Evolutionary conservation across 2,329 filamentous ascomycete genomes (phyloP).

Genomic region (Aspergillus floridensis): DNA sequence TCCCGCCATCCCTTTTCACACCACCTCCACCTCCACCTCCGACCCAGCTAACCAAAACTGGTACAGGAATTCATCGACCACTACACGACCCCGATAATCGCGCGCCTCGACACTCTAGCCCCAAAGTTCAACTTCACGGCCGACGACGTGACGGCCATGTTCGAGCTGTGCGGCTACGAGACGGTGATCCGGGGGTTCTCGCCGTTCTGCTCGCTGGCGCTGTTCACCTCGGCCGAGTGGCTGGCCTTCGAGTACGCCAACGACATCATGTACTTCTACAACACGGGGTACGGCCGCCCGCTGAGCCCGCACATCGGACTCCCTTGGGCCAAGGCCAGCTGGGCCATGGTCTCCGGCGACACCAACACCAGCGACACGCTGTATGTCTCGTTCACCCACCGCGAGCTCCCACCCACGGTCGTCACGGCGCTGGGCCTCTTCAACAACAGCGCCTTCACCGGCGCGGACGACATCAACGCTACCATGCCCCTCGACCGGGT

Average conservation of each 20-base stretch:
- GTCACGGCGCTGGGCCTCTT: slow-evolving; percentile 67
- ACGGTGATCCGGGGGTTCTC: slow-evolving; percentile 62
- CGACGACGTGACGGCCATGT: slow-evolving; percentile 63
- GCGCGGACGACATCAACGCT: slow-evolving; percentile 55
- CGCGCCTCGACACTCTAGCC: slow-evolving; percentile 53
- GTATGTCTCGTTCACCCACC: slow-evolving; percentile 67
- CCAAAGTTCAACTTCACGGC: slow-evolving; percentile 62
- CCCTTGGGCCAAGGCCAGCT: slow-evolving; percentile 65
- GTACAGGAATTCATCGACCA: slow-evolving; percentile 17
- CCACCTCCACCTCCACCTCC: no score
- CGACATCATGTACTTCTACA: slow-evolving; percentile 64
- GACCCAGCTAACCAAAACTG: neutral
- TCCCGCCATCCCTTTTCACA: slow-evolving; percentile 20
- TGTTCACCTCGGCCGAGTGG: slow-evolving; percentile 63
- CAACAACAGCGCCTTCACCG: slow-evolving; percentile 62
- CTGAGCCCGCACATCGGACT: slow-evolving; percentile 60
- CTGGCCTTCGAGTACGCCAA: slow-evolving; percentile 65
- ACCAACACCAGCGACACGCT: slow-evolving; percentile 30
- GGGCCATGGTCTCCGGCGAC: slow-evolving; percentile 47
- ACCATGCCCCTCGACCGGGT: slow-evolving; percentile 64
- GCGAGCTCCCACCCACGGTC: slow-evolving; percentile 65
- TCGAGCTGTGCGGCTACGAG: slow-evolving; percentile 65
- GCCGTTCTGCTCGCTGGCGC: slow-evolving; percentile 58
- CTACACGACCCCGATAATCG: slow-evolving; percentile 62
- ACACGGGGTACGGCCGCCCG: slow-evolving; percentile 62